Percentiles rank a stretch among this genome's conserved stretches.
phyloP scores from a whole-genome alignment of 192 early-diverging fungal genomes.

The Chytriomyces hyalinus region DNA sequence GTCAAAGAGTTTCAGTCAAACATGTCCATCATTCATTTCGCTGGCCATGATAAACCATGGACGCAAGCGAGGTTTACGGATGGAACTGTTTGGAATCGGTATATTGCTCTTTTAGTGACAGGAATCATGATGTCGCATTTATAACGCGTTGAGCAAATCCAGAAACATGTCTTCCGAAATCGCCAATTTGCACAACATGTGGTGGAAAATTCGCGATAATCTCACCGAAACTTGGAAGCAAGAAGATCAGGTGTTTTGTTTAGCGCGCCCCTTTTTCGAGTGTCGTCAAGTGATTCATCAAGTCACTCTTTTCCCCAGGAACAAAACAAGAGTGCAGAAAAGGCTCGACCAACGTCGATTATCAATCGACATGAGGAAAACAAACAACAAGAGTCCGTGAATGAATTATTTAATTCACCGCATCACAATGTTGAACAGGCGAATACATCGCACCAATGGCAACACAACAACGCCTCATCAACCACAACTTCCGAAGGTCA shows the following conservation, averaged over 20 bases:
- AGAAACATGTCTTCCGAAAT: constrained; percentile 13
- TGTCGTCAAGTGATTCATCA: not conserved
- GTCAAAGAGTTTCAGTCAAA: constrained; percentile 71
- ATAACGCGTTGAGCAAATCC: too few species aligned
- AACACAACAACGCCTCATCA: too few species aligned
- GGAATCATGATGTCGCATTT: too few species aligned
- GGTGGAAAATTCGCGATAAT: constrained; percentile 33
- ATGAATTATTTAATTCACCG: too few species aligned
- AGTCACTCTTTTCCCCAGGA: not conserved
- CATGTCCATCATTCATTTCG: constrained; percentile 86
- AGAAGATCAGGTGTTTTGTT: constrained; percentile 6
- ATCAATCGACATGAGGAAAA: too few species aligned
- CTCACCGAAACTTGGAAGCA: constrained; percentile 2
- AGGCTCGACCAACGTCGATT: too few species aligned
- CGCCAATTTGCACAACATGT: constrained; percentile 28
- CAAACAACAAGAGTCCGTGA: too few species aligned
- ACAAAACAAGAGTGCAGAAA: not conserved
- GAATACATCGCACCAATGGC: too few species aligned
- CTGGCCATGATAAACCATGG: constrained; percentile 90
- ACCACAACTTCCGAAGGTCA: too few species aligned
- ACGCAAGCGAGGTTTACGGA: constrained; percentile 65
- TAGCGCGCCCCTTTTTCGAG: not conserved
- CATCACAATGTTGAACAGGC: too few species aligned
- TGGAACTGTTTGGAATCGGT: constrained; percentile 35
- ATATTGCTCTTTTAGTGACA: not conserved